Conservation (phyloP, 2,329 filamentous ascomycete species). For the Delphinella strobiligena region DNA sequence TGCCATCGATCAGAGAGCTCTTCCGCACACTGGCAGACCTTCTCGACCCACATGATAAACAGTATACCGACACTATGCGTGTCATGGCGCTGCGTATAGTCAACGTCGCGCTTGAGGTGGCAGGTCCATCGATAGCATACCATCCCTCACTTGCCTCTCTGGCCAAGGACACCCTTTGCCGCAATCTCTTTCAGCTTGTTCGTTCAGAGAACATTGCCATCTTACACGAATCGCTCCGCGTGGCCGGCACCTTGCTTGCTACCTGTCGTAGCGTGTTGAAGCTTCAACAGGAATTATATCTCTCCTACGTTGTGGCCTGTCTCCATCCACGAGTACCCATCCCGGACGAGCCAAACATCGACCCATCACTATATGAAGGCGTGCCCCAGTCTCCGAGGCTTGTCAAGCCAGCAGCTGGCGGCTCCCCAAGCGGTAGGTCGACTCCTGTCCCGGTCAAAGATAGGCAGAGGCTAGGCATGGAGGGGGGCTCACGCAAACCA, state of each 20-base stretch:
- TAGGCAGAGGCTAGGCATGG: slow-evolving; percentile 80
- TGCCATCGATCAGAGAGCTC: slow-evolving; percentile 87
- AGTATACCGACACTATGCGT: slow-evolving; percentile 87
- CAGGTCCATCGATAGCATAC: slow-evolving; percentile 84
- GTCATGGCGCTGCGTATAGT: slow-evolving; percentile 97
- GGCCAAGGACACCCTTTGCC: slow-evolving; percentile 85
- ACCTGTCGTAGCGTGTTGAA: slow-evolving; percentile 87
- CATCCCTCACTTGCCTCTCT: slow-evolving; percentile 79
- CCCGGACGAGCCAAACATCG: slow-evolving; percentile 77
- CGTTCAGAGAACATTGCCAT: slow-evolving; percentile 94
- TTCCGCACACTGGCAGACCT: slow-evolving; percentile 91
- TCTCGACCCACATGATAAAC: slow-evolving; percentile 80
- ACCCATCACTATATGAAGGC: slow-evolving; percentile 81
- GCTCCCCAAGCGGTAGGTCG: slow-evolving; percentile 64
- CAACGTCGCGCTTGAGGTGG: slow-evolving; percentile 91
- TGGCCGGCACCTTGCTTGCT: slow-evolving; percentile 78
- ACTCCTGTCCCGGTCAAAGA: slow-evolving; percentile 90
- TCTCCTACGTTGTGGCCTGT: slow-evolving; percentile 89
- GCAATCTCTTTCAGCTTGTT: slow-evolving; percentile 90
- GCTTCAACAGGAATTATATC: slow-evolving; percentile 88
- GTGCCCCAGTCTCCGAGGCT: slow-evolving; percentile 85
- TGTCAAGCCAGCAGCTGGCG: slow-evolving; percentile 65
- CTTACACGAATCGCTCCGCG: slow-evolving; percentile 80
- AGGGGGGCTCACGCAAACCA: slow-evolving; percentile 82
- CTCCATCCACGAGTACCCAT: slow-evolving; percentile 91